phyloP scores from a whole-genome alignment of 2,329 filamentous ascomycete genomes.

The Trichophyton rubrum region DNA sequence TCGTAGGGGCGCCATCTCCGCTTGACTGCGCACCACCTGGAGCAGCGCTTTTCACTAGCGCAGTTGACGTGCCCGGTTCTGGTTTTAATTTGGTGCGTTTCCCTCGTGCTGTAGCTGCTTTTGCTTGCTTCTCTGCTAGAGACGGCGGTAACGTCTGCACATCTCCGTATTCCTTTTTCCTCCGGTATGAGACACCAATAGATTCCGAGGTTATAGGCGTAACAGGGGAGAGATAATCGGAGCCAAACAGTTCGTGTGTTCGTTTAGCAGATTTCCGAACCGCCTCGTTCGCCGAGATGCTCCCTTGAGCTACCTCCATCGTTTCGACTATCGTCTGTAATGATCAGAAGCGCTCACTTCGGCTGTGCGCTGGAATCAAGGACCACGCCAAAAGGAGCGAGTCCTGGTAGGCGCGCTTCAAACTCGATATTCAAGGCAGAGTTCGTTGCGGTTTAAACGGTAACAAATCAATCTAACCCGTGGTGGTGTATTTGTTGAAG shows the following conservation, averaged over 20 bases:
- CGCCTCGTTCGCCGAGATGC: conserved; percentile 20
- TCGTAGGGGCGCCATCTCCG: conserved; percentile 40
- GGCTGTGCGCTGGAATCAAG: neutral
- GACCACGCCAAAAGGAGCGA: neutral
- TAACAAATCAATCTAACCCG: neutral
- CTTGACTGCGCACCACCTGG: conserved; percentile 22
- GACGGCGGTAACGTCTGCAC: conserved; percentile 65
- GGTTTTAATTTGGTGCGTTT: conserved; percentile 48
- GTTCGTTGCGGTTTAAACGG: neutral
- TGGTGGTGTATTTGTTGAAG: no score
- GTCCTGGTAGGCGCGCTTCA: neutral
- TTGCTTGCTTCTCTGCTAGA: conserved; percentile 67
- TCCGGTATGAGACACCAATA: conserved; percentile 34
- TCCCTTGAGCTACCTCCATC: conserved; percentile 10
- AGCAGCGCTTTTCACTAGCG: conserved; percentile 38
- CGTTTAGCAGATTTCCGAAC: conserved; percentile 34
- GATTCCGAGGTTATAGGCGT: conserved; percentile 30
- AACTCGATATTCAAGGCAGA: neutral
- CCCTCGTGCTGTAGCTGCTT: conserved; percentile 48
- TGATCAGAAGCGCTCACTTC: neutral
- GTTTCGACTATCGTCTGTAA: neutral
- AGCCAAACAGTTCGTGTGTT: conserved; percentile 36
- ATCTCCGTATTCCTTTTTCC: conserved; percentile 57
- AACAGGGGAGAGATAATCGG: conserved; percentile 34
- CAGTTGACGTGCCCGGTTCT: conserved; percentile 46